Evolutionary conservation across 768 basidiomycete genomes (phyloP).

Genomic region (Trametes coccinea): DNA sequence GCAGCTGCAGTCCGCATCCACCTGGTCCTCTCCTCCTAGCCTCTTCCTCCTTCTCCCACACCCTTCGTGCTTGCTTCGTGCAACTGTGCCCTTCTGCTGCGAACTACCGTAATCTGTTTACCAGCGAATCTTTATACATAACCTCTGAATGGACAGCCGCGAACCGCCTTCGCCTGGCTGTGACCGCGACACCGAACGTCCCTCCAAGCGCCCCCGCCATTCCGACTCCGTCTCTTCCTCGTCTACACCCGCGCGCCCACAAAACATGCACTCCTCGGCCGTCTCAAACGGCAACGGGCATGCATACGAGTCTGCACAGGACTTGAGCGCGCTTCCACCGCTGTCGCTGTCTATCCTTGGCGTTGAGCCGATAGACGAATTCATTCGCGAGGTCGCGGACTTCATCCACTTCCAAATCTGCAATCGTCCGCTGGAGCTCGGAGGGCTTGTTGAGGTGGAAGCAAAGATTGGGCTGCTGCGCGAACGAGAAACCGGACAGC

Average conservation of each 20-base stretch:
- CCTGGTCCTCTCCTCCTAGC: background rate
- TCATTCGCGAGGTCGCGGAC: conserved; percentile 89
- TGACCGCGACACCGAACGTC: conserved; percentile 33
- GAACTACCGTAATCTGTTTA: too few species aligned
- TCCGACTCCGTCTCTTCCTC: conserved; percentile 29
- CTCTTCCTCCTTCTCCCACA: background rate
- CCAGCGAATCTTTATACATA: background rate
- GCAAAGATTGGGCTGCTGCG: conserved; percentile 83
- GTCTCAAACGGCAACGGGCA: conserved; percentile 1
- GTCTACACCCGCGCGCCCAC: background rate
- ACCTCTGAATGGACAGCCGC: conserved; percentile 27
- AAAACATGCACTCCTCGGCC: background rate
- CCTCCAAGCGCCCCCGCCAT: conserved; percentile 42
- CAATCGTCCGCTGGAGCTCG: conserved; percentile 49
- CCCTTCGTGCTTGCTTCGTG: background rate
- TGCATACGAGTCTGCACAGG: background rate
- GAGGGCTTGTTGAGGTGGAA: conserved; percentile 78
- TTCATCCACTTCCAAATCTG: conserved; percentile 76
- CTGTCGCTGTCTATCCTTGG: conserved; percentile 82
- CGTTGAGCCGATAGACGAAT: conserved; percentile 90
- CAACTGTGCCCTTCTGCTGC: background rate
- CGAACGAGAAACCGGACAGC: conserved; percentile 54
- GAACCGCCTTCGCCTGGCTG: conserved; percentile 28
- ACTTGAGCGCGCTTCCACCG: conserved; percentile 47
- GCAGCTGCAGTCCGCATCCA: background rate